Evolutionary conservation across 164 flowering plant species (phyloP), one percentile per base, ranked within the genome.

Genomic region (Platanus orientalis): DNA sequence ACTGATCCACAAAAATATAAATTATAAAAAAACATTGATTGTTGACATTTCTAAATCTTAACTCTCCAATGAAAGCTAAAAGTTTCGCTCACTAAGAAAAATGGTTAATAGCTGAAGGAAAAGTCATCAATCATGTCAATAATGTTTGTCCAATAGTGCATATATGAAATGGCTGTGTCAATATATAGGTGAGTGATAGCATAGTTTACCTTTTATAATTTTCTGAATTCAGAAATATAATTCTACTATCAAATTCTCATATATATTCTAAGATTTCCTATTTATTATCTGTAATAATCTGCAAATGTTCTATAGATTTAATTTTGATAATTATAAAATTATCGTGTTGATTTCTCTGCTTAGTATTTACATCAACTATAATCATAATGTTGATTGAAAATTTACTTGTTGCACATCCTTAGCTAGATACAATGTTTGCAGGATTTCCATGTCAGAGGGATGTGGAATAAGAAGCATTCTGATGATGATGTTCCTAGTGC

Each of bases 401-500:
- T 60, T 7, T 61, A 29, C 34, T 32, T 9, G 9, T n/a, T 23
- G 28, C 49, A 20, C 27, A 51, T 57, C 21, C 44, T 60, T 54
- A 53, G 6, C 34, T 23, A 32, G 6, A 12, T 34, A 21, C n/a
- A 28, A n/a, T 40, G 27, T 57, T 68, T 67, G 26, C 83, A 82
- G 87, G 79, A 66, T 42, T 60, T 58, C 20, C 57, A 42, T 40
- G 63, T 65, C 19, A 74, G 66, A 70, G 62, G 67, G 28, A 23
- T 60, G 54, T 73, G 49, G 42, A 74, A 55, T 49, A 72, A 54
- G 36, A 79, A 74, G 62, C 60, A 71, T 25, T 70, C 75, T 62
- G 82, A 79, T 72, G 82, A 71, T 54, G 87, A 82, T 62, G 63
- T 80, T 45, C 87, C 95, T 0, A 91, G 87, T 79, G 97, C 97